phyloP scores from a whole-genome alignment of 768 basidiomycete genomes.

The Ramaria sp. region DNA sequence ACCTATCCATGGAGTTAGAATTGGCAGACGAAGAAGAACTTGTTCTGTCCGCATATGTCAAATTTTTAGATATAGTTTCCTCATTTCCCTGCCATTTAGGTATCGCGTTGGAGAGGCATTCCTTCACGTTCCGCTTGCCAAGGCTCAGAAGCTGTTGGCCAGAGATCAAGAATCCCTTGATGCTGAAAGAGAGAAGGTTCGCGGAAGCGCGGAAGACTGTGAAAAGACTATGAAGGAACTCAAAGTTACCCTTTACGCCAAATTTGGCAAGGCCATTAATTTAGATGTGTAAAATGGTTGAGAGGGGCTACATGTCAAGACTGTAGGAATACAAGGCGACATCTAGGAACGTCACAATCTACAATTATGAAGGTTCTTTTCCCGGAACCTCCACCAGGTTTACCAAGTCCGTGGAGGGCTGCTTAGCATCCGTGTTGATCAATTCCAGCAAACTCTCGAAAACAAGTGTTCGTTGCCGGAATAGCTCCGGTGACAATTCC shows the following conservation, averaged over 20 bases:
- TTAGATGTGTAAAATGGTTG: conserved; percentile 41
- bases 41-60: conserved; percentile 46
- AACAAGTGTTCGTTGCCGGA: conserved; percentile 53
- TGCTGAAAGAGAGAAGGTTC: conserved; percentile 38
- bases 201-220: conserved; percentile 47
- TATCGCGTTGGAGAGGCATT: conserved; percentile 90
- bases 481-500: conserved; percentile 34
- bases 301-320: neutral
- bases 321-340: neutral
- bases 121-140: conserved; percentile 59
- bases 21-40: conserved; percentile 76
- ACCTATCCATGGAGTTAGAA: conserved; percentile 79
- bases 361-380: neutral
- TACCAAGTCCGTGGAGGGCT: conserved; percentile 53
- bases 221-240: conserved; percentile 71
- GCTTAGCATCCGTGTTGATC: conserved; percentile 50
- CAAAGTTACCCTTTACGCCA: conserved; percentile 73
- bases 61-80: neutral
- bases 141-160: conserved; percentile 63
- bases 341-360: neutral
- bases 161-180: conserved; percentile 54
- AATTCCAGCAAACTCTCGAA: conserved; percentile 60
- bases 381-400: conserved; percentile 39
- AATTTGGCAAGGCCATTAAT: conserved; percentile 90
- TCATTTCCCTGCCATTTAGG: conserved; percentile 27